A percentile compares a stretch with the other conserved stretches of the same genome.
Conservation (phyloP, 1,284 basidiomycete genomes). For the Trichosporon sp. region DNA sequence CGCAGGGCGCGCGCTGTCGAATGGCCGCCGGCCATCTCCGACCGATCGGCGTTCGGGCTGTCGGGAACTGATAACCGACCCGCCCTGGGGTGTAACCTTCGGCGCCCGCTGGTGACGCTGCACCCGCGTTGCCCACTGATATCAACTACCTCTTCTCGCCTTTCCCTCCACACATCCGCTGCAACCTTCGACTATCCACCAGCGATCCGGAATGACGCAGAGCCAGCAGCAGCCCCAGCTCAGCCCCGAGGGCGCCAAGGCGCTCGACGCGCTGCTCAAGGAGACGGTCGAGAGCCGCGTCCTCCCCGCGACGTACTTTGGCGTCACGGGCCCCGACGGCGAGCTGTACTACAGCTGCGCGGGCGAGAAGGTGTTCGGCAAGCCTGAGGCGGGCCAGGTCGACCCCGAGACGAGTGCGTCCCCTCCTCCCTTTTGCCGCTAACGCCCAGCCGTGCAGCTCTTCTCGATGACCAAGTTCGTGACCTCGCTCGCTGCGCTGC, state of each 20-base stretch:
- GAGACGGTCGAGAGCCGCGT: slow-evolving; percentile 20
- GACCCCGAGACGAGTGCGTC: not conserved
- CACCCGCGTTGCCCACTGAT: not conserved
- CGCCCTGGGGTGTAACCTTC: not conserved
- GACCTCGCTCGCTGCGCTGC: slow-evolving; percentile 16
- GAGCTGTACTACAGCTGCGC: slow-evolving; percentile 28
- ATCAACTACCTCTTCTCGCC: not conserved
- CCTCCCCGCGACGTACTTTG: slow-evolving; percentile 32
- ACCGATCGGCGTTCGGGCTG: not conserved
- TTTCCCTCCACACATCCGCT: not conserved
- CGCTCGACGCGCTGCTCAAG: slow-evolving; percentile 23
- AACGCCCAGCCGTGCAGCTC: slow-evolving; percentile 28
- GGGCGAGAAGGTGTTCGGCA: slow-evolving; percentile 29
- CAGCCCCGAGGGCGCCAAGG: slow-evolving; percentile 10
- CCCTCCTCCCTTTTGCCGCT: not conserved
- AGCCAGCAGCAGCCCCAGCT: not conserved
- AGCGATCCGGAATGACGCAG: not conserved
- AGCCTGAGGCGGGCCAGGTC: slow-evolving; percentile 16
- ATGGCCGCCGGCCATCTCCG: not conserved
- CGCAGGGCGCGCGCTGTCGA: not conserved
- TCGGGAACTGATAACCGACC: not conserved
- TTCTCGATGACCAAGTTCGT: slow-evolving; percentile 42
- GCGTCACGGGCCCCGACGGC: slow-evolving; percentile 30
- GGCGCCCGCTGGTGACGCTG: not conserved
- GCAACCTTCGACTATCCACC: not conserved